Evolutionary conservation across 2,329 filamentous ascomycete genomes (phyloP).

Genomic region (Aureobasidium sp.): DNA sequence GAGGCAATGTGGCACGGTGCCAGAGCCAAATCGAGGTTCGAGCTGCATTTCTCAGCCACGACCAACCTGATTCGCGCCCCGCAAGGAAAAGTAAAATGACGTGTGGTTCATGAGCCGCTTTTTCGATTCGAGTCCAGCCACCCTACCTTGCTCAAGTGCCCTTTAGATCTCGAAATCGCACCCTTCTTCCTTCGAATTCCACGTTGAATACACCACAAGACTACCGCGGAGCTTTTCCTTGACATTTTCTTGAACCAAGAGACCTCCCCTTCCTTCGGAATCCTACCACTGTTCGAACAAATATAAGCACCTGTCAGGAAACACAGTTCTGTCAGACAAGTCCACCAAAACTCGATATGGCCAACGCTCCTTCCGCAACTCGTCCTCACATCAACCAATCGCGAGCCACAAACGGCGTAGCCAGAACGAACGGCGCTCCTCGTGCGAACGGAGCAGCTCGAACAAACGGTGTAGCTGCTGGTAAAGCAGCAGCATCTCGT

Average conservation of each 20-base stretch:
- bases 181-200: neutral
- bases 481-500: conserved; percentile 12
- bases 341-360: neutral
- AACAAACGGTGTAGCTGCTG: conserved; percentile 6
- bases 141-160: neutral
- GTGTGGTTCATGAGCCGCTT: neutral
- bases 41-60: conserved; percentile 2
- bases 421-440: conserved; percentile 6
- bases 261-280: neutral
- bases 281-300: neutral
- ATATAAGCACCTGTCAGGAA: neutral
- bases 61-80: conserved; percentile 7
- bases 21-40: neutral
- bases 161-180: conserved; percentile 9
- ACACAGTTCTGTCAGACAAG: neutral
- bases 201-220: neutral
- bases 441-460: conserved; percentile 11
- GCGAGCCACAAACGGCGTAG: conserved; percentile 8
- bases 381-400: conserved; percentile 9
- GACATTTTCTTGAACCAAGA: neutral
- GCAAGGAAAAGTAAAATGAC: conserved; percentile 6
- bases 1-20: conserved; percentile 11
- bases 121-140: conserved; percentile 1
- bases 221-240: neutral
- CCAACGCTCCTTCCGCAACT: conserved; percentile 5